phyloP scores from a whole-genome alignment of 1,284 basidiomycete genomes.

The Coriolopsis trogii region DNA sequence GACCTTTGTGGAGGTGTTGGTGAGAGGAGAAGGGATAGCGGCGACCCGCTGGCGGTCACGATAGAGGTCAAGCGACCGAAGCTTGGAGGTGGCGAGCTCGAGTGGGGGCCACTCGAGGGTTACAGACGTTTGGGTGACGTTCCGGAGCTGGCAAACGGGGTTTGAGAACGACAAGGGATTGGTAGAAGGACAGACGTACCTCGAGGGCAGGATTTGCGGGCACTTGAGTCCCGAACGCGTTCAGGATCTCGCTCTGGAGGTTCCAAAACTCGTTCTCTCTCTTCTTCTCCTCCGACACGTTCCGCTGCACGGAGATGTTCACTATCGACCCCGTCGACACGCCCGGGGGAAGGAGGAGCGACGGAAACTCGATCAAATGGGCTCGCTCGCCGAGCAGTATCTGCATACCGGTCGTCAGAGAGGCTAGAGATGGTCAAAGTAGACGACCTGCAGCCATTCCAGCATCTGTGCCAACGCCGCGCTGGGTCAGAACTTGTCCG shows the following conservation, averaged over 20 bases:
- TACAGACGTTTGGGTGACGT: constrained; percentile 93
- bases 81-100: constrained; percentile 82
- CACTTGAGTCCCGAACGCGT: constrained; percentile 68
- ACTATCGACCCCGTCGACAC: constrained; percentile 94
- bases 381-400: constrained; percentile 91
- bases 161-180: background rate
- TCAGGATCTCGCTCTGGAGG: constrained; percentile 79
- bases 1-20: constrained; percentile 88
- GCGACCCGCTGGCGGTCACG: constrained; percentile 88
- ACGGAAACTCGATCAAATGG: constrained; percentile 95
- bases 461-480: constrained; percentile 52
- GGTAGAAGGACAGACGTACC: constrained; percentile 43
- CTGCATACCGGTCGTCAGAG: constrained; percentile 39
- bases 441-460: constrained; percentile 75
- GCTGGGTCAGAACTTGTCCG: background rate
- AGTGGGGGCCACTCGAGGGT: constrained; percentile 90
- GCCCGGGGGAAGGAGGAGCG: constrained; percentile 87
- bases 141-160: constrained; percentile 64
- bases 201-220: constrained; percentile 77
- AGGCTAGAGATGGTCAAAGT: background rate
- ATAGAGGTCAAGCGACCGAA: constrained; percentile 89
- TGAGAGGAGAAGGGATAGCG: constrained; percentile 77
- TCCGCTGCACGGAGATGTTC: constrained; percentile 90
- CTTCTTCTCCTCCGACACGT: constrained; percentile 79
- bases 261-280: constrained; percentile 81